These are phyloP conservation scores for Cordyceps pruinosa DNA, from an alignment of 2,329 filamentous ascomycete genomes.

Conservation along the genomic window DNA sequence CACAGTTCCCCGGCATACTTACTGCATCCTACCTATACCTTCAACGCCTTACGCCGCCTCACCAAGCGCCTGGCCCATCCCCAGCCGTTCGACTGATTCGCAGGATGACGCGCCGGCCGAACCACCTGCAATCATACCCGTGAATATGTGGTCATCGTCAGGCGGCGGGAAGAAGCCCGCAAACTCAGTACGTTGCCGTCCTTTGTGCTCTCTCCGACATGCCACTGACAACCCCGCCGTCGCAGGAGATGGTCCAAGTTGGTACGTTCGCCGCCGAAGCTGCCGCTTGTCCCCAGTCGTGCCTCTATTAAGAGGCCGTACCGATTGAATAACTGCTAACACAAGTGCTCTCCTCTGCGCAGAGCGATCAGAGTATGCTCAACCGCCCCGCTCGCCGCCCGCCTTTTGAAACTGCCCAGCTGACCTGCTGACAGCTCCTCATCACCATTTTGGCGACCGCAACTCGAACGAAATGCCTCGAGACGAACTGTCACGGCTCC, in stretches of 20 bases:
- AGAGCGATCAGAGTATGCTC: constrained; percentile 59
- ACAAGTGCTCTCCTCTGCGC: constrained; percentile 17
- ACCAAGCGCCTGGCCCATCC: constrained; percentile 16
- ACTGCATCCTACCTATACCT: too few species aligned
- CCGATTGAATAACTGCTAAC: constrained; percentile 19
- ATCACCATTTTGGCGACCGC: constrained; percentile 80
- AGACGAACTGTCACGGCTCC: constrained; percentile 40
- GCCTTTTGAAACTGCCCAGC: constrained; percentile 11
- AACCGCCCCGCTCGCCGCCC: constrained; percentile 6
- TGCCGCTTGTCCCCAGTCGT: not conserved
- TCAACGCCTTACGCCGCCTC: constrained; percentile 13
- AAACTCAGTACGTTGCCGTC: constrained; percentile 54
- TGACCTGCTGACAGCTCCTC: constrained; percentile 53
- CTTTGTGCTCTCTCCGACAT: constrained; percentile 14
- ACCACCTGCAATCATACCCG: constrained; percentile 20
- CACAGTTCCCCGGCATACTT: constrained; percentile 12
- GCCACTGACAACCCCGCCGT: constrained; percentile 32
- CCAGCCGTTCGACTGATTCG: constrained; percentile 13
- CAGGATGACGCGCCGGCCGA: constrained; percentile 26
- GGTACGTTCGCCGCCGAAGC: constrained; percentile 51
- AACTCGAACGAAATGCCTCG: constrained; percentile 45
- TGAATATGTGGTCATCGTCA: constrained; percentile 58
- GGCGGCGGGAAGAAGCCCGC: constrained; percentile 61
- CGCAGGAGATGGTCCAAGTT: constrained; percentile 99
- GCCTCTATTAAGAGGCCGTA: not conserved